Percentiles rank a stretch among this genome's conserved stretches.
phyloP scores from a whole-genome alignment of 192 early-diverging fungal species.

The Umbelopsis isabellina region DNA sequence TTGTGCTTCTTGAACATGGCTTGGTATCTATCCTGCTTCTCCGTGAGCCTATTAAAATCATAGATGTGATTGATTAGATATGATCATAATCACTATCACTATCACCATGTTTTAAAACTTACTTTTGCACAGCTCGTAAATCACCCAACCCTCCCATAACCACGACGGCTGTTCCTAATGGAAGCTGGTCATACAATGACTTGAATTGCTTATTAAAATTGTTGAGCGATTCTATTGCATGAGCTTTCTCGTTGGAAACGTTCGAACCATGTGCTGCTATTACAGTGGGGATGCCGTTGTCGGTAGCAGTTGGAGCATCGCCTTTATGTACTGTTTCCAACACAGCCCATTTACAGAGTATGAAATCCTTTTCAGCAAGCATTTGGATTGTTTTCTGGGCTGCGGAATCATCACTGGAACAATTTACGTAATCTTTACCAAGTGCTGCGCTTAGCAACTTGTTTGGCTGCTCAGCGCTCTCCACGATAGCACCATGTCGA shows the following conservation, averaged over 20 bases:
- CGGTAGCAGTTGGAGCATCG: background rate
- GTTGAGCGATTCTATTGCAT: constrained; percentile 21
- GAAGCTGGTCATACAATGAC: constrained; percentile 35
- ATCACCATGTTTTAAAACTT: background rate
- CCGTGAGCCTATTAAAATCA: constrained; percentile 32
- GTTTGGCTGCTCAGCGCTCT: constrained; percentile 29
- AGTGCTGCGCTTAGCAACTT: constrained; percentile 30
- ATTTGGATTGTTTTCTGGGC: constrained; percentile 6
- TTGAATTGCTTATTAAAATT: constrained; percentile 43
- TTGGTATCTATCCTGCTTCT: constrained; percentile 37
- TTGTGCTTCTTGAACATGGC: constrained; percentile 31
- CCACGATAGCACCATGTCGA: constrained; percentile 34
- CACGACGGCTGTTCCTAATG: constrained; percentile 39
- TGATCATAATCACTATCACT: no score
- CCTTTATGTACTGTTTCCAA: constrained; percentile 7
- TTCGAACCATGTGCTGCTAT: background rate
- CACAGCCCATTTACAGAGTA: background rate
- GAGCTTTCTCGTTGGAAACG: background rate
- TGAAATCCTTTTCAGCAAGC: constrained; percentile 12
- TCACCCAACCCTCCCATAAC: constrained; percentile 48
- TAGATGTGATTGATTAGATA: background rate
- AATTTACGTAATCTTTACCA: constrained; percentile 30
- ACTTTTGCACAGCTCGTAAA: constrained; percentile 34
- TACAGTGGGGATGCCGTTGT: background rate
- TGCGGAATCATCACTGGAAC: constrained; percentile 29